Evolutionary conservation across 768 basidiomycete species (phyloP), one percentile per base, ranked within the genome.

Genomic region (Multifurca ochricompacta): DNA sequence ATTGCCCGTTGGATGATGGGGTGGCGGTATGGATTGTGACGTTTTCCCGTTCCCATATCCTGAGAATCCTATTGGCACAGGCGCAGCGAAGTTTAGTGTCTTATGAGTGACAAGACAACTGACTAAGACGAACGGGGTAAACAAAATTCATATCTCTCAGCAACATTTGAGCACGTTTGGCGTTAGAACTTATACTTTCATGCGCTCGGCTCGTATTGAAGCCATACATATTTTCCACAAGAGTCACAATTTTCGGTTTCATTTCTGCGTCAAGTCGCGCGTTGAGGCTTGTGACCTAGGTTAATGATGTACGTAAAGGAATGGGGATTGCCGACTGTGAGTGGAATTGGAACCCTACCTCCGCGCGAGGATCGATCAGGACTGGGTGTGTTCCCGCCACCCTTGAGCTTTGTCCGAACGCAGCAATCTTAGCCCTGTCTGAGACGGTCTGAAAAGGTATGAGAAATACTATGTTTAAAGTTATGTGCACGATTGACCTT

Each of bases 131-230:
- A 27, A 55, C 54, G 32, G 45, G 46, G 34, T 55, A 50, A 1
- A 50, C 40, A 43, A 55, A 55, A 18, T 34, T 55, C 34, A 55
- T 36, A 18, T 50, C 28, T 36, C n/a, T 55, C 27, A 55, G 34
- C 6, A 55, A 9, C 4, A 11, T 49, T 43, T 44, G 31, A 50
- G 54, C 41, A 8, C 2, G 41, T 28, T 35, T 11, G 5, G 28
- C 27, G 19, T 55, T 55, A 14, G 13, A 32, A 9, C 41, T 13
- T 28, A 44, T 37, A 21, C 41, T 55, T 1, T 42, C 10, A n/a
- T 5, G 19, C 16, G 48, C 41, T 18, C 50, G 41, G 11, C 54
- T 37, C 16, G 45, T 44, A 16, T 19, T 37, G 11, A 55, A 43
- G 13, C 27, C 13, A 47, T 48, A 54, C 14, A 40, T 18, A 19